A percentile compares a stretch with the other conserved stretches of the same genome.
phyloP scores from a whole-genome alignment of 2,329 filamentous ascomycete genomes.

The Pyrenophora teres region DNA sequence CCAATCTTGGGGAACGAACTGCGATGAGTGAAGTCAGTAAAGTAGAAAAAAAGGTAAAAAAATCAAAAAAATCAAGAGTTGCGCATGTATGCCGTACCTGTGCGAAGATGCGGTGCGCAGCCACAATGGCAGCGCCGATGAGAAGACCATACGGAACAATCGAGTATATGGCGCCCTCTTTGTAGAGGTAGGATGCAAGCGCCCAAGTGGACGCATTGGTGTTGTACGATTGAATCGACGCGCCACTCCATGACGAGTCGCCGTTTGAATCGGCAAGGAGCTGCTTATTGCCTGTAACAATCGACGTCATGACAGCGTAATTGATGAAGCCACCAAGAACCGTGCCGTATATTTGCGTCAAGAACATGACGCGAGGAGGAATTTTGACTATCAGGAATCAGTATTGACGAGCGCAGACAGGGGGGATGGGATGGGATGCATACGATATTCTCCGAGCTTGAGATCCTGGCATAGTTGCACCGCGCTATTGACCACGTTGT shows the following conservation, averaged over 20 bases:
- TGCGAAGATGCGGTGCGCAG: conserved; percentile 14
- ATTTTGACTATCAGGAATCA: conserved; percentile 8
- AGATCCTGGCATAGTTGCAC: conserved; percentile 21
- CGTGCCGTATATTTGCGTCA: conserved; percentile 21
- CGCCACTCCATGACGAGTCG: conserved; percentile 19
- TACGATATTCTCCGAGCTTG: conserved; percentile 18
- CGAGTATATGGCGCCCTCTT: conserved; percentile 15
- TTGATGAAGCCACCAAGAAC: conserved; percentile 22
- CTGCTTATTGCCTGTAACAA: conserved; percentile 15
- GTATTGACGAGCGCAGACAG: no score
- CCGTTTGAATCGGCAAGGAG: conserved; percentile 20
- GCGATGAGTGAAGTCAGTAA: neutral
- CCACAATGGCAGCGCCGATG: conserved; percentile 17
- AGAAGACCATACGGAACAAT: conserved; percentile 19
- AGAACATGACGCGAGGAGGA: conserved; percentile 21
- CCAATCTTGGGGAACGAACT: conserved; percentile 20
- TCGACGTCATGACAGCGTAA: conserved; percentile 23
- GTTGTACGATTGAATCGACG: conserved; percentile 21
- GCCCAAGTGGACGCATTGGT: conserved; percentile 23
- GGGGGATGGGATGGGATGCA: no score
- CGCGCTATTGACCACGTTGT: conserved; percentile 18
- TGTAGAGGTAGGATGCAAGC: conserved; percentile 21
- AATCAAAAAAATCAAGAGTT: neutral
- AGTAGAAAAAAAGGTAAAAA: no score
- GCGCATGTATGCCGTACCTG: neutral